Evolutionary conservation across 495 filamentous ascomycete genomes (phyloP).

Genomic region (Trichoderma orchidacearum): DNA sequence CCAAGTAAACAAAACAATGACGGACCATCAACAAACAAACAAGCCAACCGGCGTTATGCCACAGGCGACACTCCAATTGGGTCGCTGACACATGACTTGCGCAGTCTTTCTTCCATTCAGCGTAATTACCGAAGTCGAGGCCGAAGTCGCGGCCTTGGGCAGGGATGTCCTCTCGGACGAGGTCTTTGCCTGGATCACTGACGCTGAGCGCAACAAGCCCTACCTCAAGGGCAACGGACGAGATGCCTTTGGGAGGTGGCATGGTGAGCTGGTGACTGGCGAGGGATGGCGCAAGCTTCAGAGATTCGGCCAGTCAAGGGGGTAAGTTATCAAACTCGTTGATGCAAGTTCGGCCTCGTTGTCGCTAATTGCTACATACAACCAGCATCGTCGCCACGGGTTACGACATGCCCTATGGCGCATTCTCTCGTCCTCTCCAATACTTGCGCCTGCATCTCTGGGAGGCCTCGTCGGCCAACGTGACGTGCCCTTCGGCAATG

Average conservation of each 20-base stretch:
- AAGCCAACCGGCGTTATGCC: not conserved
- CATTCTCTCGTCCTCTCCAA: slow-evolving; percentile 38
- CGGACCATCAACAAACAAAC: not conserved
- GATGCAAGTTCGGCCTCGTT: too few species aligned
- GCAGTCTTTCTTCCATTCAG: slow-evolving; percentile 31
- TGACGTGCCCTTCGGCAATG: slow-evolving; percentile 58
- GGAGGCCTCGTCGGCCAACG: slow-evolving; percentile 44
- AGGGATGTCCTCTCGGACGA: slow-evolving; percentile 29
- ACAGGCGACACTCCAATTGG: not conserved
- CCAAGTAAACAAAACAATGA: not conserved
- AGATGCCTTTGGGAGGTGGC: slow-evolving; percentile 35
- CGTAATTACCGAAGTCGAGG: slow-evolving; percentile 17
- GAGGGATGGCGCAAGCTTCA: slow-evolving; percentile 46
- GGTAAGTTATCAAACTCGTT: slow-evolving; percentile 12
- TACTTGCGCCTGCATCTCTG: slow-evolving; percentile 49
- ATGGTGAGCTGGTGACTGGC: slow-evolving; percentile 33
- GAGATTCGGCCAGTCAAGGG: slow-evolving; percentile 36
- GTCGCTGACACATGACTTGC: not conserved
- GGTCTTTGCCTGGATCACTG: slow-evolving; percentile 36
- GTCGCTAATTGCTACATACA: too few species aligned
- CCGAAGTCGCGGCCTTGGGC: slow-evolving; percentile 26
- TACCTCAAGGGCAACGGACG: slow-evolving; percentile 31
- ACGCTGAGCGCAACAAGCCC: slow-evolving; percentile 46
- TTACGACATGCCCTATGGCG: slow-evolving; percentile 32
- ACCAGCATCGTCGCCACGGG: slow-evolving; percentile 38